Percentiles rank a stretch among this genome's conserved stretches.
Conservation (phyloP, 2,329 filamentous ascomycete species). For the Penicillium sp. region DNA sequence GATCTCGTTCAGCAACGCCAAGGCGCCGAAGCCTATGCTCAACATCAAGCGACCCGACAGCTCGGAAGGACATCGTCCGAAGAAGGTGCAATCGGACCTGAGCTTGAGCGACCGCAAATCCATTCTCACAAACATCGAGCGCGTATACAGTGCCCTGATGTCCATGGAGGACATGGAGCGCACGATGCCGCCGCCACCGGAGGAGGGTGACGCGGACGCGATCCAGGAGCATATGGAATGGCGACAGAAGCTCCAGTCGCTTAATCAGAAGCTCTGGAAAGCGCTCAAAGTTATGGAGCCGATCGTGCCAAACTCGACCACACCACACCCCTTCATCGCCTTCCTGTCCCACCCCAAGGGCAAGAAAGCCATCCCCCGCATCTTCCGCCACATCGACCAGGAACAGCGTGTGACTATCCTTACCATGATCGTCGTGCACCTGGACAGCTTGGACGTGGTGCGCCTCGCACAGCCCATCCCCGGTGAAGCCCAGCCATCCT, state of each 20-base stretch:
- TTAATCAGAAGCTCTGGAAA: slow-evolving; percentile 80
- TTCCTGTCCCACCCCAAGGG: slow-evolving; percentile 93
- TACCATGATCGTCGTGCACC: slow-evolving; percentile 91
- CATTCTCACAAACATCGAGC: slow-evolving; percentile 81
- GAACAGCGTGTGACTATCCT: slow-evolving; percentile 90
- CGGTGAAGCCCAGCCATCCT: slow-evolving; percentile 70
- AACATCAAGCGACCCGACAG: slow-evolving; percentile 89
- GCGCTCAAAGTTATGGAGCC: slow-evolving; percentile 91
- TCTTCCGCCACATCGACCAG: slow-evolving; percentile 89
- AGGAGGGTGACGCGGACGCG: slow-evolving; percentile 65
- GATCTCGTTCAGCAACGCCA: slow-evolving; percentile 98
- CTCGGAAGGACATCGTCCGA: slow-evolving; percentile 55
- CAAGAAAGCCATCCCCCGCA: slow-evolving; percentile 90
- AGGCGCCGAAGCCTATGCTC: slow-evolving; percentile 89
- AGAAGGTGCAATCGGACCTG: slow-evolving; percentile 49
- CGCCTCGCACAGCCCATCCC: slow-evolving; percentile 71
- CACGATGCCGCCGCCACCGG: slow-evolving; percentile 67
- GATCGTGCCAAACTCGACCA: slow-evolving; percentile 68
- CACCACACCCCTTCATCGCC: slow-evolving; percentile 87
- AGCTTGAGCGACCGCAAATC: slow-evolving; percentile 74
- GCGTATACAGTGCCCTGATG: slow-evolving; percentile 85
- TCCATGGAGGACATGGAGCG: slow-evolving; percentile 90
- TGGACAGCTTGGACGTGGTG: slow-evolving; percentile 89
- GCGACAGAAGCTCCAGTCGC: slow-evolving; percentile 66
- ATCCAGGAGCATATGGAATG: slow-evolving; percentile 76